These are phyloP conservation scores for Globisporangium alternatum DNA, from an alignment of 352 stramenopile species.

Conservation along the genomic window DNA sequence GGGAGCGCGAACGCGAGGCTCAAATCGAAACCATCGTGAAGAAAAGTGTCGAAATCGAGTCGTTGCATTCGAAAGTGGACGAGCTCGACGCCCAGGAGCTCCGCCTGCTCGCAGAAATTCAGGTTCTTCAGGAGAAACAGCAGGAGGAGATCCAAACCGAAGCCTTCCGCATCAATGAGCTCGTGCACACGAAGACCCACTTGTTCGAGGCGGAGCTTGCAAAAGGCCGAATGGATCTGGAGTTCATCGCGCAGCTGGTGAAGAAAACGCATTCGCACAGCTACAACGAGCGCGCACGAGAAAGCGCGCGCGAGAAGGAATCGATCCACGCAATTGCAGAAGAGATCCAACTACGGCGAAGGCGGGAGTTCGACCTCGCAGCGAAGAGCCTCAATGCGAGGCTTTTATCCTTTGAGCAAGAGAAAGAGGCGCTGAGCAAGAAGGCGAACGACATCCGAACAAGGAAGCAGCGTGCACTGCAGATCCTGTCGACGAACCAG, in stretches of 20 bases:
- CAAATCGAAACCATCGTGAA: slow-evolving; percentile 33
- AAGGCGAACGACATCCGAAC: slow-evolving; percentile 32
- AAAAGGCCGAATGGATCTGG: slow-evolving; percentile 43
- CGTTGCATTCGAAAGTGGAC: slow-evolving; percentile 20
- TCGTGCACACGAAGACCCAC: slow-evolving; percentile 41
- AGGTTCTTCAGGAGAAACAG: slow-evolving; percentile 45
- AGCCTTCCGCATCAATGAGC: slow-evolving; percentile 31
- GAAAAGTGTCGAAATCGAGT: slow-evolving; percentile 21
- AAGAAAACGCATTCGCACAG: slow-evolving; percentile 9
- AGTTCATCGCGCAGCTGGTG: slow-evolving; percentile 43
- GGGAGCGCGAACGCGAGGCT: slow-evolving; percentile 36
- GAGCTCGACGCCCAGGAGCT: slow-evolving; percentile 40
- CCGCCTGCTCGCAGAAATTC: slow-evolving; percentile 40
- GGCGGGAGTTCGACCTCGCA: slow-evolving; percentile 30
- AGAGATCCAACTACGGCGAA: slow-evolving; percentile 33
- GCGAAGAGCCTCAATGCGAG: slow-evolving; percentile 30
- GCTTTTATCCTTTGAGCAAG: slow-evolving; percentile 36
- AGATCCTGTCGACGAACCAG: slow-evolving; percentile 61
- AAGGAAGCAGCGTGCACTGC: slow-evolving; percentile 43
- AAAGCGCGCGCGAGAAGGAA: not conserved
- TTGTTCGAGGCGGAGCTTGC: slow-evolving; percentile 47
- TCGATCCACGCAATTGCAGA: slow-evolving; percentile 28
- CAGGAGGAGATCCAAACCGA: slow-evolving; percentile 34
- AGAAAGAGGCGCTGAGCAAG: slow-evolving; percentile 31
- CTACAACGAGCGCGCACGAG: slow-evolving; percentile 5